These are phyloP conservation scores for Russula compacta DNA, from an alignment of 768 basidiomycete species.

Conservation along the genomic window DNA sequence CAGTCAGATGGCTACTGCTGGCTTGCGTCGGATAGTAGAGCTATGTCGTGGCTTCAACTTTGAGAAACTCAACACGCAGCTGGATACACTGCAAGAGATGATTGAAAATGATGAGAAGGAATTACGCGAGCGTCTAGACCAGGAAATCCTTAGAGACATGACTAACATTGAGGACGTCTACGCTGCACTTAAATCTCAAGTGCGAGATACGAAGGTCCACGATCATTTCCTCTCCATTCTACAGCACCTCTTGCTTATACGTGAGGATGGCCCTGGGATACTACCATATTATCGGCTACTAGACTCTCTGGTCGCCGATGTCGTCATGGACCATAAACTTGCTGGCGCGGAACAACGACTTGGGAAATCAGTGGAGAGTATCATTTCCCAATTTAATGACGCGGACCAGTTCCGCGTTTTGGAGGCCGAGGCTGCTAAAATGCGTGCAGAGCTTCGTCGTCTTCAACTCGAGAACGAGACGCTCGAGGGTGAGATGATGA, in stretches of 20 bases:
- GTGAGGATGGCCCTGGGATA: constrained; percentile 76
- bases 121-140: constrained; percentile 65
- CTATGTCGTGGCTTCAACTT: constrained; percentile 62
- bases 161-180: constrained; percentile 81
- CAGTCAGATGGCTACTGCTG: constrained; percentile 82
- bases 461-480: constrained; percentile 75
- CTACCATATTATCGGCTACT: constrained; percentile 87
- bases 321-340: constrained; percentile 88
- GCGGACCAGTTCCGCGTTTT: constrained; percentile 74
- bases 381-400: constrained; percentile 86
- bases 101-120: constrained; percentile 70
- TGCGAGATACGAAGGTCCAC: constrained; percentile 67
- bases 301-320: constrained; percentile 79
- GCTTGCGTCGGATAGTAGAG: constrained; percentile 62
- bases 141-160: constrained; percentile 67
- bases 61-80: constrained; percentile 52
- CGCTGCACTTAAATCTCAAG: constrained; percentile 66
- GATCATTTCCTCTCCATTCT: constrained; percentile 89
- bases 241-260: constrained; percentile 86
- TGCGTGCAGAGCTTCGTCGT: constrained; percentile 52
- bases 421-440: constrained; percentile 66
- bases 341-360: constrained; percentile 76
- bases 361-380: constrained; percentile 80
- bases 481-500: constrained; percentile 72
- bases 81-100: constrained; percentile 47